These are phyloP conservation scores for Groenewaldozyma auringiensis DNA, from an alignment of 1,139 yeast genomes.

Conservation along the genomic window DNA sequence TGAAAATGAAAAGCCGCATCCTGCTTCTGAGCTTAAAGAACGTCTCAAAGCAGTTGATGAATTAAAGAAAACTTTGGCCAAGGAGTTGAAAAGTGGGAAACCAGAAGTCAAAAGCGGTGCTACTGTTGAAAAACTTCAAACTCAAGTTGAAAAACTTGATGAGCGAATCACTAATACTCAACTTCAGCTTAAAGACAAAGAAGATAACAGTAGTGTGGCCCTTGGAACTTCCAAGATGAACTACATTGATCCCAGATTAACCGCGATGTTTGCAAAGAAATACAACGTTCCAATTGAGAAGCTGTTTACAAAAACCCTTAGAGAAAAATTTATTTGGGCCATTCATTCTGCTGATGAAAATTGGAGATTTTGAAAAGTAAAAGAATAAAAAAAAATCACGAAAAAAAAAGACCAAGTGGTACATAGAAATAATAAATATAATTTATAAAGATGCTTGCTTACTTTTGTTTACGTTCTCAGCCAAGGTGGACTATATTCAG, in stretches of 20 bases:
- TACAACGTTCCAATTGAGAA: conserved; percentile 87
- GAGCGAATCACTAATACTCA: conserved; percentile 61
- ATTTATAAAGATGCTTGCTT: neutral
- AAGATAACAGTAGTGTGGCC: conserved; percentile 90
- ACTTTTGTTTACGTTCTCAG: conserved; percentile 6
- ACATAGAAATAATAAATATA: too few species aligned
- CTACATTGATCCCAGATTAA: conserved; percentile 89
- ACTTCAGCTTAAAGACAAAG: conserved; percentile 79
- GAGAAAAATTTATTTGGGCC: conserved; percentile 96
- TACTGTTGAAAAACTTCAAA: conserved; percentile 65
- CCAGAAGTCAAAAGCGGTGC: conserved; percentile 45
- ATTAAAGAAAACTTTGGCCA: conserved; percentile 43
- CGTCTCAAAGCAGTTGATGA: conserved; percentile 55
- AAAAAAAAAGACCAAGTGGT: too few species aligned
- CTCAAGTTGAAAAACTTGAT: conserved; percentile 67
- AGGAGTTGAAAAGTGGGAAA: conserved; percentile 56
- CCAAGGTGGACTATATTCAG: conserved; percentile 29
- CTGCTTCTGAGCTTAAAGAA: conserved; percentile 50
- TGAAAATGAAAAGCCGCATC: conserved; percentile 48
- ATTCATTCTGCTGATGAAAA: conserved; percentile 80
- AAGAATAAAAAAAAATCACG: too few species aligned
- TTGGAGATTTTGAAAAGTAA: conserved; percentile 58
- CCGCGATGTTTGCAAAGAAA: conserved; percentile 84
- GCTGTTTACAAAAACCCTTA: conserved; percentile 77
- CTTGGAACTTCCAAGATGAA: conserved; percentile 89